These are phyloP conservation scores for Coemansia pectinata DNA, from an alignment of 192 early-diverging fungal species.

Conservation along the genomic window DNA sequence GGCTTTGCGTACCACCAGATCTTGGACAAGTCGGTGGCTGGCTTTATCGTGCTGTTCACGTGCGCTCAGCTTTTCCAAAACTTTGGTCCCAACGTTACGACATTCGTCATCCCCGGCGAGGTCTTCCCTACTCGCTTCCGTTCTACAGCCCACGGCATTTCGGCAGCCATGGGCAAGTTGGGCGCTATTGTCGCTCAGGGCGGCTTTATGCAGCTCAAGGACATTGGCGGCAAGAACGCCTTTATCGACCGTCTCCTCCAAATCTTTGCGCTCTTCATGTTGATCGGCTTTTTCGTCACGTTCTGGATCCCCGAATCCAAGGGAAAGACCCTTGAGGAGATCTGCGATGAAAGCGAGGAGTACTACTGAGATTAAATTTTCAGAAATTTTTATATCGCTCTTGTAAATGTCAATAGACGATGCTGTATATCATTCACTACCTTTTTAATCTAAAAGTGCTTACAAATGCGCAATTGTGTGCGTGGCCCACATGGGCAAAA, in stretches of 20 bases:
- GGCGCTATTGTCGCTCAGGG: constrained; percentile 77
- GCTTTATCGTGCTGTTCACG: constrained; percentile 68
- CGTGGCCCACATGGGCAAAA: neutral
- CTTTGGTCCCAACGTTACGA: constrained; percentile 95
- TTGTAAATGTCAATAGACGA: neutral
- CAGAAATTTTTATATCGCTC: neutral
- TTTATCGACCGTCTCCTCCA: constrained; percentile 64
- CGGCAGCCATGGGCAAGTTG: constrained; percentile 76
- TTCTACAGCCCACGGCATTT: constrained; percentile 79
- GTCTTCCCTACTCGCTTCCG: constrained; percentile 81
- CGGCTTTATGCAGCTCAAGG: constrained; percentile 70
- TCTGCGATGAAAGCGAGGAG: constrained; percentile 51
- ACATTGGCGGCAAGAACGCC: constrained; percentile 64
- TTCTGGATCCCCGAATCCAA: constrained; percentile 56
- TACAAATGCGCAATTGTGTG: neutral
- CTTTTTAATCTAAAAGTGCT: neutral
- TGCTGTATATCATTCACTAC: neutral
- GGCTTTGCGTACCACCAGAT: constrained; percentile 74
- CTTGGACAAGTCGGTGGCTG: constrained; percentile 55
- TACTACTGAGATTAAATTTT: constrained; percentile 16
- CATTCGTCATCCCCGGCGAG: constrained; percentile 82
- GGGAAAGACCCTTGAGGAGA: constrained; percentile 54
- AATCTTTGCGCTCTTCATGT: constrained; percentile 77
- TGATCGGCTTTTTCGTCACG: constrained; percentile 63
- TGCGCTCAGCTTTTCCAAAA: constrained; percentile 84